phyloP scores from a whole-genome alignment of 176 grass and related monocot genomes.

The Rhipidocladum racemiflorum region DNA sequence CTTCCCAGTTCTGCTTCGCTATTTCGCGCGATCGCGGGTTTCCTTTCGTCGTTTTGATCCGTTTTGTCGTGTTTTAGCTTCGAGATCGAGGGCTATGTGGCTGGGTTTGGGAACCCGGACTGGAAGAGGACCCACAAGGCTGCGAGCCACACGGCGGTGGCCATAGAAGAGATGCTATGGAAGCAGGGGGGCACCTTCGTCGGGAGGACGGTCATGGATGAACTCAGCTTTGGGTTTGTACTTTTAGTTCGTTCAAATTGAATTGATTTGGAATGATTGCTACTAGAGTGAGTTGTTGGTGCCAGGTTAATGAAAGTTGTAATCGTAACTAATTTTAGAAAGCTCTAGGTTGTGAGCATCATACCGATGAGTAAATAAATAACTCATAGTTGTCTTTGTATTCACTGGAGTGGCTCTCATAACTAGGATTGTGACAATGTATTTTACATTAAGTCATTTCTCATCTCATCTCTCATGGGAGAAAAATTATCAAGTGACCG shows the following conservation, averaged over 20 bases:
- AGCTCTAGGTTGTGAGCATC: neutral
- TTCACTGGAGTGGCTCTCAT: too few relatives aligned
- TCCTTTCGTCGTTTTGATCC: neutral
- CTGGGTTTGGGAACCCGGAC: constrained; percentile 91
- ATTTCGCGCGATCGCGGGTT: neutral
- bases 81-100: constrained; percentile 73
- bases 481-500: too few relatives aligned
- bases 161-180: constrained; percentile 52
- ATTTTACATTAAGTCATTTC: too few relatives aligned
- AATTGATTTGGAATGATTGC: constrained; percentile 1
- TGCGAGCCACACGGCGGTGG: constrained; percentile 52
- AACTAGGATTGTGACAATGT: too few relatives aligned
- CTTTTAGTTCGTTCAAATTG: constrained; percentile 18
- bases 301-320: neutral
- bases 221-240: constrained; percentile 79
- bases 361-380: constrained; percentile 10
- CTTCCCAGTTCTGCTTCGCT: neutral
- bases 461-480: too few relatives aligned
- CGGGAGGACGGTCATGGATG: constrained; percentile 89
- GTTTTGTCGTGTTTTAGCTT: constrained; percentile 44
- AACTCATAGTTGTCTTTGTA: neutral
- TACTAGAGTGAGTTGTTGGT: neutral
- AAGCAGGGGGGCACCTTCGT: constrained; percentile 73
- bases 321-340: neutral
- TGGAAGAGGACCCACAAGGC: constrained; percentile 80